Evolutionary conservation across 345 rosid genomes (phyloP).

Genomic region (Melaleuca quinquenervia): DNA sequence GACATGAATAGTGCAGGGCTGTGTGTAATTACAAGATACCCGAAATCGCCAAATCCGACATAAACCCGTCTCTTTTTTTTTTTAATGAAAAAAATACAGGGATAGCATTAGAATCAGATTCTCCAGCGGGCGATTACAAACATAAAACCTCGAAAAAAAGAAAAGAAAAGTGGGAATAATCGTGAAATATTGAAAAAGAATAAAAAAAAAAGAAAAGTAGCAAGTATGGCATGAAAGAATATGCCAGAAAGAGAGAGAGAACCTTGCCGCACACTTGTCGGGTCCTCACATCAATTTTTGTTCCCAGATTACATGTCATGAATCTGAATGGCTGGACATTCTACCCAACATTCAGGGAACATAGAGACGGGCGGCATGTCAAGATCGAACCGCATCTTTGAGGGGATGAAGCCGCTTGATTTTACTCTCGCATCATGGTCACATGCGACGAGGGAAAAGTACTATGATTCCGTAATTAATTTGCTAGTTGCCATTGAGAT

Average conservation of each 20-base stretch:
- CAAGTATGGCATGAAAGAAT: not conserved
- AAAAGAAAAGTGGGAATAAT: not conserved
- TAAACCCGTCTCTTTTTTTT: no score
- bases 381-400: not conserved
- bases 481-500: not conserved
- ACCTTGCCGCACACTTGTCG: not conserved
- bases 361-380: not conserved
- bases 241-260: not conserved
- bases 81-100: not conserved
- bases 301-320: not conserved
- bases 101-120: not conserved
- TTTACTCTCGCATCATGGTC: not conserved
- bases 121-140: not conserved
- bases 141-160: not conserved
- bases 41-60: not conserved
- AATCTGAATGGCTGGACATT: not conserved
- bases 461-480: not conserved
- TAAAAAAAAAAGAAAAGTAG: not conserved
- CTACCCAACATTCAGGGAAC: not conserved
- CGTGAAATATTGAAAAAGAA: not conserved
- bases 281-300: not conserved
- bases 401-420: not conserved
- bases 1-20: not conserved
- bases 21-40: not conserved
- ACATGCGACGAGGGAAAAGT: rapidly evolving